Conservation (phyloP, 2,329 filamentous ascomycete genomes). For the Camillea tinctor region DNA sequence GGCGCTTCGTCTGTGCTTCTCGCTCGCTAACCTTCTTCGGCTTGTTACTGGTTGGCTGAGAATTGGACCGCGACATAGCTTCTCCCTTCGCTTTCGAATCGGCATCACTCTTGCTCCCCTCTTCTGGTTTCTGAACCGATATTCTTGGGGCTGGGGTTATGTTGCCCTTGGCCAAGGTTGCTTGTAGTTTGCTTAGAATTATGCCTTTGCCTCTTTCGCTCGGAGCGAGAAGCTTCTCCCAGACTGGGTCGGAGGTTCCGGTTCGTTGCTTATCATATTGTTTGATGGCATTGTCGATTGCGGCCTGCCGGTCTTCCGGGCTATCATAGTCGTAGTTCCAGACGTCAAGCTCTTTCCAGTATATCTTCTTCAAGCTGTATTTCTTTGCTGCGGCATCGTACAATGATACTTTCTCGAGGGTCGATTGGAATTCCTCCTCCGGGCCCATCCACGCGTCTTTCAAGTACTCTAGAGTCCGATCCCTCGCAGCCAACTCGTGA, state of each 20-base stretch:
- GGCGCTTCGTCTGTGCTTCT: conserved; percentile 56
- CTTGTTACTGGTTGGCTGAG: conserved; percentile 50
- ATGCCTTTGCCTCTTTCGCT: conserved; percentile 60
- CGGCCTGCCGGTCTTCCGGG: conserved; percentile 54
- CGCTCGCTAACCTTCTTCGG: conserved; percentile 56
- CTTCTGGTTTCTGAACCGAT: conserved; percentile 50
- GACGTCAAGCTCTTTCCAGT: conserved; percentile 64
- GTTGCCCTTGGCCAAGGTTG: conserved; percentile 54
- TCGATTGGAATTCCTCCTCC: conserved; percentile 52
- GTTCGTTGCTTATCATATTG: conserved; percentile 60
- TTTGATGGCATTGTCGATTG: conserved; percentile 60
- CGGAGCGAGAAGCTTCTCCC: conserved; percentile 59
- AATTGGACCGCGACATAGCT: conserved; percentile 48
- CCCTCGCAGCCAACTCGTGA: conserved; percentile 58
- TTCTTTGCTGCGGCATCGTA: conserved; percentile 47
- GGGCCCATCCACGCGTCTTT: conserved; percentile 50
- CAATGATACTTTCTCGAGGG: conserved; percentile 59
- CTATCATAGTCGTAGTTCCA: conserved; percentile 59
- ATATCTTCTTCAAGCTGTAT: conserved; percentile 56
- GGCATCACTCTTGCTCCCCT: conserved; percentile 42
- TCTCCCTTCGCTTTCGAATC: conserved; percentile 41
- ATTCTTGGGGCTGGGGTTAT: conserved; percentile 47
- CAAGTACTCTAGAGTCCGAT: conserved; percentile 50
- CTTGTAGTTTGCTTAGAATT: conserved; percentile 61
- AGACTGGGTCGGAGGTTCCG: conserved; percentile 54